These are phyloP conservation scores for Ophiostoma sp. DNA, from an alignment of 2,329 filamentous ascomycete genomes.

Conservation along the genomic window DNA sequence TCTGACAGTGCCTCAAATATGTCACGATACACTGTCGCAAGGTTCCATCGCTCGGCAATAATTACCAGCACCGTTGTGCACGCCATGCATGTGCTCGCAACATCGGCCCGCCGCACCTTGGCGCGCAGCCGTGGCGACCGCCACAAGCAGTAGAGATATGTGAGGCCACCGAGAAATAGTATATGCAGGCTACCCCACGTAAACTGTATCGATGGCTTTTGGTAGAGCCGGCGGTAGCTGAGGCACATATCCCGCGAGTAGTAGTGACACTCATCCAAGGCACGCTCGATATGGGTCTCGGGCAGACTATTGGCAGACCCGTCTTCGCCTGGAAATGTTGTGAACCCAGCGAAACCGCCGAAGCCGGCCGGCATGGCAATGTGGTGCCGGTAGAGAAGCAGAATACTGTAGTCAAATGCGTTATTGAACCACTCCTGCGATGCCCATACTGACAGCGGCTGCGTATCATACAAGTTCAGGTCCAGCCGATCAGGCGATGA, in stretches of 20 bases:
- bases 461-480: not conserved
- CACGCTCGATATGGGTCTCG: conserved; percentile 2
- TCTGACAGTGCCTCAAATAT: conserved; percentile 34
- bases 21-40: conserved; percentile 34
- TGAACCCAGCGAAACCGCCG: not conserved
- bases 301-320: not conserved
- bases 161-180: conserved; percentile 36
- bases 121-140: conserved; percentile 26
- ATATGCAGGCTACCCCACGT: conserved; percentile 37
- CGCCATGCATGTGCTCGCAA: conserved; percentile 35
- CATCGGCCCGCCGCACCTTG: conserved; percentile 23
- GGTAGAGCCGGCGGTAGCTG: conserved; percentile 35
- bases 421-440: conserved; percentile 38
- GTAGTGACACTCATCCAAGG: conserved; percentile 25
- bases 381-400: conserved; percentile 36
- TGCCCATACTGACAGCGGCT: conserved; percentile 33
- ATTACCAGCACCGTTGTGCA: conserved; percentile 36
- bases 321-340: not conserved
- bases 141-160: conserved; percentile 36
- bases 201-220: conserved; percentile 31
- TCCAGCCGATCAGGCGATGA: not conserved
- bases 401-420: conserved; percentile 38
- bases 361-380: conserved; percentile 24
- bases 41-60: conserved; percentile 30
- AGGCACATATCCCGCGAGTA: conserved; percentile 34